phyloP scores from a whole-genome alignment of 805 yeast species.

The Candida rishiriensis region DNA sequence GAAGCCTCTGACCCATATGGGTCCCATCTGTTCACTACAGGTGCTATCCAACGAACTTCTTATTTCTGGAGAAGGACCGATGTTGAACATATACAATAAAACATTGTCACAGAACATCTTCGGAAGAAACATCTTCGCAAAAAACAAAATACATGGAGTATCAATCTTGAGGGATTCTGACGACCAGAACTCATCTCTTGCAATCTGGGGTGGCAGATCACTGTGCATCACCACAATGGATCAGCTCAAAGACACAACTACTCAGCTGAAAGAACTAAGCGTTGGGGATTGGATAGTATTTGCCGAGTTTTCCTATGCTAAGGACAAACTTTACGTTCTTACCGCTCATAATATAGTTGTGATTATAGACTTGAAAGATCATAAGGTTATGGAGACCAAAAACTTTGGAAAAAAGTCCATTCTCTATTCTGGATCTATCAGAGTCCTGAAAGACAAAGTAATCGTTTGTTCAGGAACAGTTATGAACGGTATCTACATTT shows the following conservation, averaged over 20 bases:
- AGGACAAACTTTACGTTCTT: slow-evolving; percentile 44
- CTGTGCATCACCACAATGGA: slow-evolving; percentile 38
- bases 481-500: slow-evolving; percentile 77
- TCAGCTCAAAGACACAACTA: slow-evolving; percentile 21
- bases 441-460: slow-evolving; percentile 39
- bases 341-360: slow-evolving; percentile 78
- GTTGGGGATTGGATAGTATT: slow-evolving; percentile 79
- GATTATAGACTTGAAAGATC: slow-evolving; percentile 26
- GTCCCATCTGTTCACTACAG: slow-evolving; percentile 68
- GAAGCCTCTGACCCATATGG: slow-evolving; percentile 37
- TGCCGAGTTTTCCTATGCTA: slow-evolving; percentile 43
- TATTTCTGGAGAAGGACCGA: slow-evolving; percentile 71
- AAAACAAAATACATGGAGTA: slow-evolving; percentile 83
- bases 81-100: slow-evolving; percentile 50
- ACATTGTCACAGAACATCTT: slow-evolving; percentile 29
- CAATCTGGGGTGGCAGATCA: slow-evolving; percentile 71
- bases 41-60: slow-evolving; percentile 34
- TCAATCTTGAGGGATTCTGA: slow-evolving; percentile 20
- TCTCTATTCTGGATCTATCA: slow-evolving; percentile 80
- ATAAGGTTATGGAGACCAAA: slow-evolving; percentile 26
- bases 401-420: slow-evolving; percentile 72
- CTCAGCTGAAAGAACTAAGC: slow-evolving; percentile 38
- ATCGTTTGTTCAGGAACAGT: slow-evolving; percentile 88
- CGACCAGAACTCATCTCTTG: slow-evolving; percentile 29
- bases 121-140: slow-evolving; percentile 47